phyloP scores from a whole-genome alignment of 2,329 filamentous ascomycete genomes.

The Scedosporium boydii region DNA sequence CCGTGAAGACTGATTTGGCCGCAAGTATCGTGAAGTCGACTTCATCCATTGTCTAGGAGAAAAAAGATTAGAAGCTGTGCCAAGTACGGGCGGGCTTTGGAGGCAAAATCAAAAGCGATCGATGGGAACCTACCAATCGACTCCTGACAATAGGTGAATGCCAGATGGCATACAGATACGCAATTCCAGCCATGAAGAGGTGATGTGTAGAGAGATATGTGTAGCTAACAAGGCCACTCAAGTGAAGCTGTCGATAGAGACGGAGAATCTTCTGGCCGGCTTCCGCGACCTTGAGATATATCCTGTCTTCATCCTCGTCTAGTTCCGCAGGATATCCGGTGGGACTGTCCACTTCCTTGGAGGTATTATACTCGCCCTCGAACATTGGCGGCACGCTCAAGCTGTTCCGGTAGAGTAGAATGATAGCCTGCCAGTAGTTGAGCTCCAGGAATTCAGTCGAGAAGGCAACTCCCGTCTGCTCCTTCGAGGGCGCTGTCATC shows the following conservation, averaged over 20 bases:
- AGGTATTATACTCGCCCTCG: slow-evolving; percentile 64
- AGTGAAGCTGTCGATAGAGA: slow-evolving; percentile 81
- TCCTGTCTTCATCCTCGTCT: slow-evolving; percentile 75
- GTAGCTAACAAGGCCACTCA: slow-evolving; percentile 85
- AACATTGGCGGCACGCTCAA: slow-evolving; percentile 77
- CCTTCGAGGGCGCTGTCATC: slow-evolving; percentile 63
- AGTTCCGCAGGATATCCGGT: slow-evolving; percentile 54
- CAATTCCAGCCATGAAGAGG: slow-evolving; percentile 93
- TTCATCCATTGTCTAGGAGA: slow-evolving; percentile 67
- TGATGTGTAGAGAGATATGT: slow-evolving; percentile 94
- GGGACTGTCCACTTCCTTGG: slow-evolving; percentile 54
- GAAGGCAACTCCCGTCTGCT: slow-evolving; percentile 79
- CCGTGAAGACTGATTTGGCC: slow-evolving; percentile 83
- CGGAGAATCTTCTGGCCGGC: slow-evolving; percentile 88
- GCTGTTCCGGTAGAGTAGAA: slow-evolving; percentile 91
- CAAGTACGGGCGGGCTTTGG: background rate
- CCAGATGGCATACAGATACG: slow-evolving; percentile 95
- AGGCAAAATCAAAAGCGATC: background rate
- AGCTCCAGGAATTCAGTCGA: slow-evolving; percentile 83
- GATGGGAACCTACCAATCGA: slow-evolving; percentile 57
- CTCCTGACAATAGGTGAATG: slow-evolving; percentile 84
- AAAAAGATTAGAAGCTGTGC: slow-evolving; percentile 7
- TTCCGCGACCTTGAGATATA: slow-evolving; percentile 91
- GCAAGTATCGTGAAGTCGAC: slow-evolving; percentile 95
- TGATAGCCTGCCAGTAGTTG: slow-evolving; percentile 96